A percentile compares a stretch with the other conserved stretches of the same genome.
phyloP scores from a whole-genome alignment of 2,329 filamentous ascomycete genomes.

The Pyrenochaeta sp. region DNA sequence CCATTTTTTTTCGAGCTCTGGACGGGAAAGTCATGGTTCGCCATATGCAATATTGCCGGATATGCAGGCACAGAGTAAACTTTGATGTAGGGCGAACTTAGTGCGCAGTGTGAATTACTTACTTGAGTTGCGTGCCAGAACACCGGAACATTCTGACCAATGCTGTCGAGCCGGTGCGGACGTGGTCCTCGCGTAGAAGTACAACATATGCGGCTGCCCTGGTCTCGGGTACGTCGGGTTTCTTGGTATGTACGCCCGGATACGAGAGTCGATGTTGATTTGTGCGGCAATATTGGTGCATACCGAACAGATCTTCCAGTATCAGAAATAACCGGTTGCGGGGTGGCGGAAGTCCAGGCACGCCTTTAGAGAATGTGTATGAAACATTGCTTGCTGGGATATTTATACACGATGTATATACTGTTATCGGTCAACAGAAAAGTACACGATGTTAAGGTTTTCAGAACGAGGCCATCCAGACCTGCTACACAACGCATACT shows the following conservation, averaged over 20 bases:
- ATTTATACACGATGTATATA: background rate
- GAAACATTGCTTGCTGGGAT: background rate
- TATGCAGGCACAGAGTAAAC: slow-evolving; percentile 8
- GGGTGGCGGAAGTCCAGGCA: background rate
- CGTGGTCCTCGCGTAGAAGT: background rate
- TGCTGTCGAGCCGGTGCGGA: background rate
- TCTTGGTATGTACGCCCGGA: no score
- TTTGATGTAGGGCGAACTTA: background rate
- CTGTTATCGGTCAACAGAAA: background rate
- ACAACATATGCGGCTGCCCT: background rate
- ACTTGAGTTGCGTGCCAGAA: background rate
- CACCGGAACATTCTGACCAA: background rate
- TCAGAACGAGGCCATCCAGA: background rate
- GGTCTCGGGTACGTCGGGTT: background rate
- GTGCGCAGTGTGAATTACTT: background rate
- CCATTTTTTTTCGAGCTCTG: no score
- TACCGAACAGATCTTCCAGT: background rate
- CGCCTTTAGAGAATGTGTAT: background rate
- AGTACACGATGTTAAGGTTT: background rate
- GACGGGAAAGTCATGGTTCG: background rate
- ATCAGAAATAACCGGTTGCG: background rate
- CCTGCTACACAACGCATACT: no score
- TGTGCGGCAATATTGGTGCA: background rate
- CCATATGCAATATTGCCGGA: slow-evolving; percentile 4
- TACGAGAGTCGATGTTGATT: background rate